Base-by-base conservation (phyloP, 257 asterid species). In the Nicotiana obtusifolia region DNA sequence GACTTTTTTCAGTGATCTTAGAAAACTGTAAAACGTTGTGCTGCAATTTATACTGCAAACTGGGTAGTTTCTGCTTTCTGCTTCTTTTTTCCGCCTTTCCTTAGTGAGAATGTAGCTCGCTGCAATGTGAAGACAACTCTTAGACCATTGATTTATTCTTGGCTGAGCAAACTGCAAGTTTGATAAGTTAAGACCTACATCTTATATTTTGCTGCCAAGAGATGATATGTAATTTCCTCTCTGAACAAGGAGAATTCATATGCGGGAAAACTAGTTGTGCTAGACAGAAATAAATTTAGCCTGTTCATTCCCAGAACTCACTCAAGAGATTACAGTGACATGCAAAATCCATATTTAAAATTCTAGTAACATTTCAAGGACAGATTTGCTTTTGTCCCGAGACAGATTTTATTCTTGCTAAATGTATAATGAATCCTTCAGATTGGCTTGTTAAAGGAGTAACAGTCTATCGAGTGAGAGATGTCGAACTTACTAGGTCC, bases 401-500 rank as follows among this genome's bases (percentile, higher is more conserved):
- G 28, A 2, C 28, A 26, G 28, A 1, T 26, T 26, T 26, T 26
- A 26, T 26, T 26, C 28, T 26, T 26, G 28, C 28, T 26, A 26
- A 26, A 26, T 26, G 28, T 1, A 1, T 26, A 26, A 26, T 1
- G 28, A 26, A 2, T 26, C 28, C 28, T 26, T n/a, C n/a, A n/a
- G n/a, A n/a, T n/a, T n/a, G n/a, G n/a, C n/a, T n/a, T n/a, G n/a
- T n/a, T n/a, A n/a, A n/a, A n/a, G n/a, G n/a, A n/a, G n/a, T n/a
- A n/a, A n/a, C n/a, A n/a, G n/a, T n/a, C n/a, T n/a, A n/a, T n/a
- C n/a, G n/a, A n/a, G n/a, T n/a, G n/a, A 49, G 5, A 10, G 54
- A 9, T 2, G 54, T 62, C 5, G 1, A 33, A 78, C 83, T 81
- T 80, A 85, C 84, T 14, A 75, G 5, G 86, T 85, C 19, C 88